phyloP scores from a whole-genome alignment of 2,329 filamentous ascomycete species.

The Trichoderma semiorbis region DNA sequence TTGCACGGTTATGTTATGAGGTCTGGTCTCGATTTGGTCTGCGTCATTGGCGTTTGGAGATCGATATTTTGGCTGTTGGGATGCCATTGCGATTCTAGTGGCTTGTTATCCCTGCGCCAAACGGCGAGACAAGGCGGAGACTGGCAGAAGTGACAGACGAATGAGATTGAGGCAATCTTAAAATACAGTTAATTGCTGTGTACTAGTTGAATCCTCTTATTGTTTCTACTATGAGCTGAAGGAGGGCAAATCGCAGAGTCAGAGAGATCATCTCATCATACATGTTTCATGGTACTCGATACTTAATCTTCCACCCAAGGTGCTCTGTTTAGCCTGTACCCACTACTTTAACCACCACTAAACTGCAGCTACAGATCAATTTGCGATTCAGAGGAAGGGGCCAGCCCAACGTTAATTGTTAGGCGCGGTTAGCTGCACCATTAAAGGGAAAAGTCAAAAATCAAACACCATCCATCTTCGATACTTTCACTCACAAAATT shows the following conservation, averaged over 20 bases:
- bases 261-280: neutral
- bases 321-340: neutral
- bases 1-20: neutral
- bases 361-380: neutral
- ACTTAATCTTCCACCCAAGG: neutral
- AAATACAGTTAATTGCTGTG: neutral
- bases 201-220: neutral
- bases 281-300: neutral
- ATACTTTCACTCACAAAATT: neutral
- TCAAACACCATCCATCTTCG: neutral
- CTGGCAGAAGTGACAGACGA: neutral
- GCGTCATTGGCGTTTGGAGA: constrained; percentile 31
- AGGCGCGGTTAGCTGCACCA: neutral
- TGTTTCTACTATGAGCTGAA: neutral
- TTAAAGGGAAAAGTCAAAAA: neutral
- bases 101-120: constrained; percentile 17
- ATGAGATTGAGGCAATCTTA: neutral
- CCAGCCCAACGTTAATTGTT: neutral
- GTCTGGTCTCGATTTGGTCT: constrained; percentile 29
- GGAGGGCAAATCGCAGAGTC: neutral
- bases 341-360: neutral
- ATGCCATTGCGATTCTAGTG: constrained; percentile 16
- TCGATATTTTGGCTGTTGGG: constrained; percentile 24
- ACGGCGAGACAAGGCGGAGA: constrained; percentile 8
- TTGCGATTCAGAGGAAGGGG: neutral